A percentile compares a stretch with the other conserved stretches of the same genome.
These are phyloP conservation scores for Apiospora sp. DNA, from an alignment of 2,329 filamentous ascomycete genomes.

Conservation along the genomic window DNA sequence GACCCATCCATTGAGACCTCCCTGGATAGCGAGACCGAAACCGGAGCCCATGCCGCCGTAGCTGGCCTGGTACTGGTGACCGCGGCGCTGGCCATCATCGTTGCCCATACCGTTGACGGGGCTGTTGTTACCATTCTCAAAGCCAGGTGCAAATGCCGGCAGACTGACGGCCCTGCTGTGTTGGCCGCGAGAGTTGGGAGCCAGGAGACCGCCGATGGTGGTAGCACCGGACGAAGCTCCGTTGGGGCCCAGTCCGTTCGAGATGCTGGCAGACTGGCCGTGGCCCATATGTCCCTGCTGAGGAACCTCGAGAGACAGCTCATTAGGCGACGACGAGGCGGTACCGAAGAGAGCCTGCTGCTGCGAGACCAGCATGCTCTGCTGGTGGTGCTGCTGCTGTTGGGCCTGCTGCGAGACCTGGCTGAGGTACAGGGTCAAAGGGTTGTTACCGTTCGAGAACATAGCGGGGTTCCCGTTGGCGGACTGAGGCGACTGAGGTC, in stretches of 20 bases:
- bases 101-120: constrained; percentile 56
- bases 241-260: constrained; percentile 67
- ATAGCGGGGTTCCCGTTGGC: constrained; percentile 66
- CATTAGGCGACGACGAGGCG: constrained; percentile 66
- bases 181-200: constrained; percentile 68
- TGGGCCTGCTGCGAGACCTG: constrained; percentile 79
- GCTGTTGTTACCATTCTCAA: constrained; percentile 66
- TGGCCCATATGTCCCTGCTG: constrained; percentile 69
- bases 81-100: constrained; percentile 64
- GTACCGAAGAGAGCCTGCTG: constrained; percentile 84
- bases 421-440: constrained; percentile 90
- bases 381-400: constrained; percentile 78
- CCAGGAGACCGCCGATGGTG: constrained; percentile 79
- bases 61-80: constrained; percentile 72
- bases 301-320: constrained; percentile 65
- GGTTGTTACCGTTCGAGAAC: constrained; percentile 85
- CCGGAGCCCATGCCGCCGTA: constrained; percentile 67
- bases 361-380: constrained; percentile 75
- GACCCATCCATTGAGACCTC: constrained; percentile 71
- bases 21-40: constrained; percentile 69
- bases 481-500: constrained; percentile 63
- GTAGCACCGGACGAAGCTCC: constrained; percentile 64
- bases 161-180: constrained; percentile 88
- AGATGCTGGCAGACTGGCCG: constrained; percentile 71
- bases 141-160: constrained; percentile 72